Base-by-base conservation (phyloP, 2,329 filamentous ascomycete genomes). In the Bipolaris zeicola region DNA sequence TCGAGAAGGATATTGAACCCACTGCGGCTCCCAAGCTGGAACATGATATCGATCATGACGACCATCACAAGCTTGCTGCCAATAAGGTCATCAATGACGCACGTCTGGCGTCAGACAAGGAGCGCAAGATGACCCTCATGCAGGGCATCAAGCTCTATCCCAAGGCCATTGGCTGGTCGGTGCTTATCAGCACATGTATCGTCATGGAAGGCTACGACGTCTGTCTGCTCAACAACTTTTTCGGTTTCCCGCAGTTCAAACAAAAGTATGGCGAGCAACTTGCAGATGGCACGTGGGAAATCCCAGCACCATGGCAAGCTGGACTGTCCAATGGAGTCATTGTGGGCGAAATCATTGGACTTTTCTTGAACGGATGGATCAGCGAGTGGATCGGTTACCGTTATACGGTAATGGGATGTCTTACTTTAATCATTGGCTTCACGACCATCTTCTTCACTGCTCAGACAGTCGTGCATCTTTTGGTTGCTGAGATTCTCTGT, bases 191-290 rank as follows among this genome's bases (percentile, higher is more conserved):
- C n/a, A 94, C 91, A 0, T 93, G 90, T 73, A 95, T 96, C 69
- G 87, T 86, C 68, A 96, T 96, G 92, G 92, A 96, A 76, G 92
- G 91, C 33, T 96, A 93, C 78, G 91, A 96, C 71, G 82, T 95
- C 56, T 88, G 86, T 68, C 80, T 96, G 50, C 86, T 95, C 67
- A 91, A 89, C 79, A 93, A 93, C 76, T 92, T 95, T 71, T 93
- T 86, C 59, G 79, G 72, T 26, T 79, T 80, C 55, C 77, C 78
- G 8, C 72, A 76, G 18, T 82, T 82, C 73, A 80, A 82, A 54
- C 61, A 66, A 41, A 78, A 79, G 58, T 82, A 79, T 53, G 80
- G 80, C 51, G 72, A 76, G 51, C 68, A 75, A 44, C 70, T 73
- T 16, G 63, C 72, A 4, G 70, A 80, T 51, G 78, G 77, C 8